These are phyloP conservation scores for Cyberlindnera xishuangbannaensis DNA, from an alignment of 805 yeast genomes.

Conservation along the genomic window DNA sequence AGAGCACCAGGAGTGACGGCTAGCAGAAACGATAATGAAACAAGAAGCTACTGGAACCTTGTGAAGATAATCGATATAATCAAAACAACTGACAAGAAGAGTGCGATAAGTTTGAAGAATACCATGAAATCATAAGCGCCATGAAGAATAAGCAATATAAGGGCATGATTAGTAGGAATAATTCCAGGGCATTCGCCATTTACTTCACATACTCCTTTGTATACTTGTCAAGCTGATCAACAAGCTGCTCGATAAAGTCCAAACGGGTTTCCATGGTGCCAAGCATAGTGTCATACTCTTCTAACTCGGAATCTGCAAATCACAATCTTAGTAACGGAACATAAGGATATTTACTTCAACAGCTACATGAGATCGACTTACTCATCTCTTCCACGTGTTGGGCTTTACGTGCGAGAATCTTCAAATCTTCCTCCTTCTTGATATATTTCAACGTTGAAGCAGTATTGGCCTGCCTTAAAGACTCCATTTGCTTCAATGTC, in stretches of 20 bases:
- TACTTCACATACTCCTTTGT: constrained; percentile 7
- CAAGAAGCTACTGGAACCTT: too few species aligned
- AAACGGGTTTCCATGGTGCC: constrained; percentile 13
- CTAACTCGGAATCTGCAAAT: constrained; percentile 26
- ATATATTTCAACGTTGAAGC: constrained; percentile 48
- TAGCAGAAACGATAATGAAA: too few species aligned
- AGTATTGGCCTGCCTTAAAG: constrained; percentile 52
- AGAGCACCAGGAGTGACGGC: too few species aligned
- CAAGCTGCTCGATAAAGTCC: constrained; percentile 14
- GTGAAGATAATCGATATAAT: too few species aligned
- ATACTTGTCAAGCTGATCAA: constrained; percentile 16
- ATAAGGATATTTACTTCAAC: too few species aligned
- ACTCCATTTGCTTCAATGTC: constrained; percentile 37
- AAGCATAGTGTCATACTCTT: constrained; percentile 9
- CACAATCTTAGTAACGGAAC: too few species aligned
- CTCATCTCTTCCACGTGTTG: constrained; percentile 17
- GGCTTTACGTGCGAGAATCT: constrained; percentile 21
- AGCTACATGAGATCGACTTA: constrained; percentile 4
- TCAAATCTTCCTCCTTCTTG: constrained; percentile 37
- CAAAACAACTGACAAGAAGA: too few species aligned
- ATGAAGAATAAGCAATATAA: too few species aligned
- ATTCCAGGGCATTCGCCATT: too few species aligned
- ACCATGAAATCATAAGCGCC: too few species aligned
- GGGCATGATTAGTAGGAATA: too few species aligned
- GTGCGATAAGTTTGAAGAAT: too few species aligned